Percentiles rank a stretch among this genome's conserved stretches.
Conservation (phyloP, 106 monocot species). For the Phalaenopsis equestris region DNA sequence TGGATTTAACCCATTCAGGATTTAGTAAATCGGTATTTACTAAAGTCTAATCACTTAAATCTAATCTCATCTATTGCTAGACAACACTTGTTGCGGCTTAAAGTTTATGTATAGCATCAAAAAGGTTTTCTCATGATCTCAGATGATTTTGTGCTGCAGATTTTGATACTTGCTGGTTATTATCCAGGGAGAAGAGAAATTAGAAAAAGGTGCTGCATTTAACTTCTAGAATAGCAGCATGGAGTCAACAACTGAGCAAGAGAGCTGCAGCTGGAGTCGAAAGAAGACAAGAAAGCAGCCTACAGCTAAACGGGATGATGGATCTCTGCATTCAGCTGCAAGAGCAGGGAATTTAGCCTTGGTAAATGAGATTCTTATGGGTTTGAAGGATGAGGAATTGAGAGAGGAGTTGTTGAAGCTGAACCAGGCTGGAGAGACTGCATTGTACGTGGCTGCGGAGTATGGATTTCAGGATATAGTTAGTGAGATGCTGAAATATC, state of each 20-base stretch:
- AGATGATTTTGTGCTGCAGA: conserved; percentile 4
- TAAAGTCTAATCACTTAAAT: too few relatives aligned
- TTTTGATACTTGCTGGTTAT: neutral
- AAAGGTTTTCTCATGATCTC: neutral
- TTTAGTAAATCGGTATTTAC: too few relatives aligned
- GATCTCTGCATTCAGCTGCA: conserved; percentile 67
- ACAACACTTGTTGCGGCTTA: neutral
- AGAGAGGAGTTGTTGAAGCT: conserved; percentile 45
- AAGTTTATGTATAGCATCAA: neutral
- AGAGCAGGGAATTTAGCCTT: conserved; percentile 54
- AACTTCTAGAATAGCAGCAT: conserved; percentile 6
- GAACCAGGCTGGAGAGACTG: conserved; percentile 84
- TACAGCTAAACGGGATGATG: conserved; percentile 76
- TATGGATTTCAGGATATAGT: conserved; percentile 76
- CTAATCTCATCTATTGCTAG: too few relatives aligned
- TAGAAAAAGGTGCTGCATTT: neutral
- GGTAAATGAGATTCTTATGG: conserved; percentile 37
- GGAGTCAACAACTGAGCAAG: conserved; percentile 43
- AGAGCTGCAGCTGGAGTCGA: conserved; percentile 42
- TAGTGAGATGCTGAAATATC: conserved; percentile 58
- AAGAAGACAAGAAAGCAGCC: conserved; percentile 91
- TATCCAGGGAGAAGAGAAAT: neutral
- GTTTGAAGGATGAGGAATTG: conserved; percentile 31
- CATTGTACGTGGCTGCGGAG: conserved; percentile 79
- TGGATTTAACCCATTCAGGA: too few relatives aligned